Evolutionary conservation across 2,329 filamentous ascomycete species (phyloP).

Genomic region (Tricladium varicosporioides): DNA sequence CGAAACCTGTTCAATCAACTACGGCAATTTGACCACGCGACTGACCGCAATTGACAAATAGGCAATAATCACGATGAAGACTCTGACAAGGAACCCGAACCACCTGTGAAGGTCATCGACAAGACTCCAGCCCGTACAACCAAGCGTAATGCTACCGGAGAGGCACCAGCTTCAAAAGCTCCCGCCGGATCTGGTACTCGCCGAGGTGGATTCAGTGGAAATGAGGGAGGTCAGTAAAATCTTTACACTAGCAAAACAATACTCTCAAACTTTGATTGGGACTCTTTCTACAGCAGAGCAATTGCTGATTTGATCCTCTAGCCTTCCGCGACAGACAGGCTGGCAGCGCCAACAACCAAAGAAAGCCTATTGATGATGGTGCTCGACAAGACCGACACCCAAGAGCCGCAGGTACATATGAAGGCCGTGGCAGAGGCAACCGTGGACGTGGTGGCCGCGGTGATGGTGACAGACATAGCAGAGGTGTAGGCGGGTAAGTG

Average conservation of each 20-base stretch:
- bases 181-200: conserved; percentile 25
- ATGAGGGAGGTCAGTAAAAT: conserved; percentile 76
- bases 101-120: conserved; percentile 85
- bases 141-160: conserved; percentile 84
- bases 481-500: conserved; percentile 31
- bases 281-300: not conserved
- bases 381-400: conserved; percentile 47
- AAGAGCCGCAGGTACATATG: conserved; percentile 51
- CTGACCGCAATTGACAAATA: conserved; percentile 30
- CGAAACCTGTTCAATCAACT: conserved; percentile 30
- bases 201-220: conserved; percentile 65
- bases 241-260: not conserved
- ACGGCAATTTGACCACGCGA: conserved; percentile 25
- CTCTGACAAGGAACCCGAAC: conserved; percentile 69
- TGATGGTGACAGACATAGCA: conserved; percentile 38
- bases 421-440: conserved; percentile 52
- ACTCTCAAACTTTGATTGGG: not conserved
- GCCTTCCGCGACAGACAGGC: conserved; percentile 88
- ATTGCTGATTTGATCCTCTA: conserved; percentile 37
- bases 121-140: conserved; percentile 69
- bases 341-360: conserved; percentile 79
- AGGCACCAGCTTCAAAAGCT: conserved; percentile 52
- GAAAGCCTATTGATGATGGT: conserved; percentile 72
- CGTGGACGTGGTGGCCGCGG: conserved; percentile 29
- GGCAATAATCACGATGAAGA: conserved; percentile 63